Percentiles rank a stretch among this genome's conserved stretches.
Evolutionary conservation across 805 yeast genomes (phyloP).

Genomic region (Yamadazyma phyllophila): DNA sequence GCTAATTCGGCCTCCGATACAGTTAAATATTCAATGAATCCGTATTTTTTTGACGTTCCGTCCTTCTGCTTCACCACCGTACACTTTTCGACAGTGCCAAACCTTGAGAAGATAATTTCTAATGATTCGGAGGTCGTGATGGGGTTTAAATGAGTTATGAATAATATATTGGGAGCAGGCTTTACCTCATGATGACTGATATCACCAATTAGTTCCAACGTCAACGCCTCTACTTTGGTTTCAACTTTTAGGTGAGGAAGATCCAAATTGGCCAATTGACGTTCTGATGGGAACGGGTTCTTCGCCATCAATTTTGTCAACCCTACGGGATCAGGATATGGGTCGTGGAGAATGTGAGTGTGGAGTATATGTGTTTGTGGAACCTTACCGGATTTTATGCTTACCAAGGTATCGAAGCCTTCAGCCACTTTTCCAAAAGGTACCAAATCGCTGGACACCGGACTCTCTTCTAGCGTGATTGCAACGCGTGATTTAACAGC

Average conservation of each 20-base stretch:
- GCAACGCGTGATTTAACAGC: constrained; percentile 14
- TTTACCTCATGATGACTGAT: constrained; percentile 54
- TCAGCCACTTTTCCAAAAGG: constrained; percentile 52
- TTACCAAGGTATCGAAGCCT: constrained; percentile 47
- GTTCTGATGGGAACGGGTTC: constrained; percentile 8
- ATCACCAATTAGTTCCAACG: constrained; percentile 65
- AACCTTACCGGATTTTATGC: constrained; percentile 29
- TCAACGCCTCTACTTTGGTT: constrained; percentile 53
- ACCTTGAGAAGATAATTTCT: constrained; percentile 54
- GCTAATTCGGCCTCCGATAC: constrained; percentile 58
- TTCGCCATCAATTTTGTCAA: constrained; percentile 12
- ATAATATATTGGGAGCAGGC: constrained; percentile 62
- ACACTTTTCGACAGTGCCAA: constrained; percentile 53
- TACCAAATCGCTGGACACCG: neutral
- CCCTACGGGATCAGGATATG: constrained; percentile 39
- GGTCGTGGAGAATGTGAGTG: constrained; percentile 52
- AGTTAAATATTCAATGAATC: constrained; percentile 56
- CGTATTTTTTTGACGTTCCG: constrained; percentile 56
- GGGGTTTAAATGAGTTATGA: constrained; percentile 63
- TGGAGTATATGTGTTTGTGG: constrained; percentile 47
- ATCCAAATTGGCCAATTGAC: constrained; percentile 14
- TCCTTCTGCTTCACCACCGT: constrained; percentile 52
- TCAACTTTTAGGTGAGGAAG: constrained; percentile 18
- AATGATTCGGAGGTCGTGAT: constrained; percentile 59
- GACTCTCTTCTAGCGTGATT: constrained; percentile 5